A percentile compares a stretch with the other conserved stretches of the same genome.
Conservation (phyloP, 805 yeast genomes). For the Cyberlindnera japonica region DNA sequence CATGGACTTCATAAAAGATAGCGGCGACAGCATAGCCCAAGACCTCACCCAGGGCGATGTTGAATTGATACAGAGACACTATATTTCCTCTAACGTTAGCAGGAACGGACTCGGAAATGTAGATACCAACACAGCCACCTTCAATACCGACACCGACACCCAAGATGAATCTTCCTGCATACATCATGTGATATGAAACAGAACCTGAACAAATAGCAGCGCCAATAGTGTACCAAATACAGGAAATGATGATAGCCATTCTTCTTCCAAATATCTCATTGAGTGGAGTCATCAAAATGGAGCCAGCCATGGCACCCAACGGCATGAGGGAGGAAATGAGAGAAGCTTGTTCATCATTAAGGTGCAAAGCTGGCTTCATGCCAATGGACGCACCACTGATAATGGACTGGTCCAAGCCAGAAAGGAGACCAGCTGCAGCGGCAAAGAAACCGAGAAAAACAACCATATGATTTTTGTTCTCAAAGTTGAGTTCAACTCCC, state of each 20-base stretch:
- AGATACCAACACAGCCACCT: conserved; percentile 61
- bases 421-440: conserved; percentile 59
- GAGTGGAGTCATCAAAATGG: conserved; percentile 55
- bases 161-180: conserved; percentile 55
- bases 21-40: conserved; percentile 63
- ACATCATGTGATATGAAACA: conserved; percentile 43
- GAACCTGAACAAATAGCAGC: conserved; percentile 57
- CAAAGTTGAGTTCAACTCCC: conserved; percentile 39
- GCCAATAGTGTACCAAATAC: conserved; percentile 59
- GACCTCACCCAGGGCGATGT: conserved; percentile 64
- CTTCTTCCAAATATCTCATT: conserved; percentile 56
- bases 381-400: conserved; percentile 61
- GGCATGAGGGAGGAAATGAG: conserved; percentile 61
- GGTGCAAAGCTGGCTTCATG: conserved; percentile 40
- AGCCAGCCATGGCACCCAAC: conserved; percentile 65
- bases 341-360: conserved; percentile 43
- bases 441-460: conserved; percentile 52
- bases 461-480: conserved; percentile 44
- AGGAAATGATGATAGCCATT: conserved; percentile 49
- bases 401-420: conserved; percentile 66
- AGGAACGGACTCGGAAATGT: conserved; percentile 59
- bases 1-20: conserved; percentile 50
- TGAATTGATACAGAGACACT: conserved; percentile 61
- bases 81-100: conserved; percentile 54
- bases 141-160: conserved; percentile 67